These are phyloP conservation scores for Kewa caespitosa DNA, from an alignment of 179 eudicot genomes.

Conservation along the genomic window DNA sequence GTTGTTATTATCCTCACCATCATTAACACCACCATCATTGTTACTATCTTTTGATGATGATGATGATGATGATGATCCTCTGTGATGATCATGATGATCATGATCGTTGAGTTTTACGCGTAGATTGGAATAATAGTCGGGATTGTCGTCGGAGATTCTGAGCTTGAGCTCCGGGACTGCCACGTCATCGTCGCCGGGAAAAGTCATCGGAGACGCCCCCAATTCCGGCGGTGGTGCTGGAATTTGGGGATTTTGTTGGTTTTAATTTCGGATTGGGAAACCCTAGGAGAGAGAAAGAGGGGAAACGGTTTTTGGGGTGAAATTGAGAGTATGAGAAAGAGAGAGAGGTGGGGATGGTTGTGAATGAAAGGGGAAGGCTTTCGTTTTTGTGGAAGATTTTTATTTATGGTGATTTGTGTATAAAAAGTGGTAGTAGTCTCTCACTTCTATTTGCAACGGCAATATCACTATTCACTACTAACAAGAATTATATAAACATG, in stretches of 20 bases:
- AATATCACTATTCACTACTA: no score
- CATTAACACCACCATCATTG: no score
- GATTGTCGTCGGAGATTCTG: conserved; percentile 19
- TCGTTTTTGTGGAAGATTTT: conserved; percentile 1
- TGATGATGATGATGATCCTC: conserved; percentile 3
- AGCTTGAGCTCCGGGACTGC: conserved; percentile 38
- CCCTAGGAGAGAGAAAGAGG: conserved; percentile 15
- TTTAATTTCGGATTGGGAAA: conserved; percentile 11
- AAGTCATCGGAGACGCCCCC: conserved; percentile 42
- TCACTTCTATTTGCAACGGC: no score
- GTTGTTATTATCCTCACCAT: no score
- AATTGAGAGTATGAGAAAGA: neutral
- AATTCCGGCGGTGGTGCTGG: conserved; percentile 11
- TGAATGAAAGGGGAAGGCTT: neutral
- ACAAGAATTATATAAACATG: no score
- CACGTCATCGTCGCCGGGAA: conserved; percentile 26
- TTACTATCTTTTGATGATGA: conserved; percentile 17
- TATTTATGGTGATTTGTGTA: conserved; percentile 4
- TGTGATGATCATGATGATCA: conserved; percentile 1
- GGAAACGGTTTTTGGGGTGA: no score
- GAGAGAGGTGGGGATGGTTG: neutral
- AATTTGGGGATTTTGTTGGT: neutral
- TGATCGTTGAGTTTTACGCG: neutral
- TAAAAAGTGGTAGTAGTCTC: no score
- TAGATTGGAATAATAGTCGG: conserved; percentile 49